These are phyloP conservation scores for Rubroboletus satanas DNA, from an alignment of 768 basidiomycete species.

Conservation along the genomic window DNA sequence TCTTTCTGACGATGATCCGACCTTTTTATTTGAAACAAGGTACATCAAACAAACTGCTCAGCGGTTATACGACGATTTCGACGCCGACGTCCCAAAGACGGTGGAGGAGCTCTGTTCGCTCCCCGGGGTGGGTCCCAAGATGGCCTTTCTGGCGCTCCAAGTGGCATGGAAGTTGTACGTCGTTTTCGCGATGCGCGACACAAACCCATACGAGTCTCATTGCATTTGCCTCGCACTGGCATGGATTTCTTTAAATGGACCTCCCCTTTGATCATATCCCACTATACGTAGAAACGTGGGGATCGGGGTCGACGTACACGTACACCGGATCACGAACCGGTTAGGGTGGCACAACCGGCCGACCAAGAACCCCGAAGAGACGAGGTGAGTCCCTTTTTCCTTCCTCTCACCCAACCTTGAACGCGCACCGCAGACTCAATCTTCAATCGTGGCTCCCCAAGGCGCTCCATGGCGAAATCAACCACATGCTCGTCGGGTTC, in stretches of 20 bases:
- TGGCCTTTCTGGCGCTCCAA: conserved; percentile 86
- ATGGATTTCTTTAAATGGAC: not conserved
- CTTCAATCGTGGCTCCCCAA: conserved; percentile 81
- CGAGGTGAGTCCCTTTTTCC: conserved; percentile 45
- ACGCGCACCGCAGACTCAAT: conserved; percentile 48
- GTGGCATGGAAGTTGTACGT: conserved; percentile 79
- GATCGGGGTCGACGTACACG: conserved; percentile 95
- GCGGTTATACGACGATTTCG: conserved; percentile 64
- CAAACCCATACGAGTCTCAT: not conserved
- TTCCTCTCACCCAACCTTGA: not conserved
- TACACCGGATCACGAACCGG: conserved; percentile 91
- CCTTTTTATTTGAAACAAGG: conserved; percentile 32
- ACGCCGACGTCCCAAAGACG: conserved; percentile 84
- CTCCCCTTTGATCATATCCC: no score
- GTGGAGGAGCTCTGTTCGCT: conserved; percentile 84
- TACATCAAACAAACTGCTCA: conserved; percentile 74
- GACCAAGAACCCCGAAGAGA: conserved; percentile 86
- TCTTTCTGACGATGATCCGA: no score
- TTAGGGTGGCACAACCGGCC: conserved; percentile 87
- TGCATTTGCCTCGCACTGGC: not conserved
- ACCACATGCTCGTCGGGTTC: conserved; percentile 78
- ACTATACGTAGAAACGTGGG: conserved; percentile 61
- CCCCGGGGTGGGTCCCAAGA: conserved; percentile 93
- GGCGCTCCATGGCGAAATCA: conserved; percentile 70
- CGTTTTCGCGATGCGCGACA: not conserved